Evolutionary conservation across 2,329 filamentous ascomycete genomes (phyloP), one percentile per base, ranked within the genome.

Genomic region (Leptographium radiaticola): DNA sequence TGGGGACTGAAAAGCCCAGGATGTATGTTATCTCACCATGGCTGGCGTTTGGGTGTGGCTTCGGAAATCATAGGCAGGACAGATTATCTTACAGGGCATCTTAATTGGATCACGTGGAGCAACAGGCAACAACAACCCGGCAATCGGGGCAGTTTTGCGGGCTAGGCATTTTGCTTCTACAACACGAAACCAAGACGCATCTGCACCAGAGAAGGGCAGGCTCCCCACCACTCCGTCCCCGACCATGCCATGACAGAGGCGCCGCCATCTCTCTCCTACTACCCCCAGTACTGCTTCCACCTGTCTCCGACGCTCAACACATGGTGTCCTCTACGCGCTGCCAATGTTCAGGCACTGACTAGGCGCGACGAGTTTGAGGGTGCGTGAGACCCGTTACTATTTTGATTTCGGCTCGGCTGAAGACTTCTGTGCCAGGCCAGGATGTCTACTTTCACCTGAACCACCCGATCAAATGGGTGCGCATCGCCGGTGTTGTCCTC

Each of bases 381-480:
- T 80, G 62, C 40, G 66, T 45, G 6, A 7, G 18, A 9, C 15
- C 40, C 2, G 6, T 38, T 39, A 16, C 7, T 2, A 13, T 15
- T 4, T 36, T 18, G 39, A 11, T 8, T 31, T 30, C 44, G 13
- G 13, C 16, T 42, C 42, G 20, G 48, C 48, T 49, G 18, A 49
- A 36, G 33, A 11, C 2, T 20, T 9, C 6, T 20, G 15, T 20
- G 4, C 1, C 53, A 71, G 76, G 73, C 49, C 75, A 80, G 61
- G 70, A 75, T 58, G 71, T 83, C 38, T 83, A 75, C 64, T 89
- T 89, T 66, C 75, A 82, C 68, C 67, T 74, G 50, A 90, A 89
- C 65, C 81, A 90, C 59, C 87, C 87, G 0, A 80, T 91, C 60
- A 80, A 81, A 74, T 90, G 83, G 79, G 78, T 87, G 52, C 81